These are phyloP conservation scores for Picea abies DNA, from an alignment of 83 land plant genomes.

Conservation along the genomic window DNA sequence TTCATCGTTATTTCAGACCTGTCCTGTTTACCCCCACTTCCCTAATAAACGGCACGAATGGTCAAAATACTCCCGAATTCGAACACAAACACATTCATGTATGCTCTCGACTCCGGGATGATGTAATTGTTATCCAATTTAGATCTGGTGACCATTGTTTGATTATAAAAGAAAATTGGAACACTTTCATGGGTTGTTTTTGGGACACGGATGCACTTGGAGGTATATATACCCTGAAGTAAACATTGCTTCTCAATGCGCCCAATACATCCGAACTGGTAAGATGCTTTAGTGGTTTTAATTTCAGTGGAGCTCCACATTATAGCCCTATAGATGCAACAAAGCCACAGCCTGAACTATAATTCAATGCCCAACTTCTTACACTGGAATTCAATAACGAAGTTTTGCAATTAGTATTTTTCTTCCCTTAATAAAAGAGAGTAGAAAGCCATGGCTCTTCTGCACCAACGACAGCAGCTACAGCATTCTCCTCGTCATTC, in stretches of 20 bases:
- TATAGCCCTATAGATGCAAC: not conserved
- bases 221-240: too few species aligned
- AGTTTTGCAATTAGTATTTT: not conserved
- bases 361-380: not conserved
- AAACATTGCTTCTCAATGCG: not conserved
- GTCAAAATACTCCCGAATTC: too few species aligned
- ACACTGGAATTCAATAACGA: not conserved
- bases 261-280: not conserved
- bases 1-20: too few species aligned
- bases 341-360: not conserved
- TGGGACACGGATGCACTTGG: too few species aligned
- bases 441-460: slow-evolving; percentile 1
- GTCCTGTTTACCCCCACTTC: too few species aligned
- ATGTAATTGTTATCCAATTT: too few species aligned
- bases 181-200: too few species aligned
- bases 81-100: too few species aligned
- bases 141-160: too few species aligned
- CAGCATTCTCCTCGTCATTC: not conserved
- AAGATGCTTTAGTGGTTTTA: not conserved
- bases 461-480: slow-evolving; percentile 14
- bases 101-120: too few species aligned
- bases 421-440: not conserved
- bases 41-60: too few species aligned
- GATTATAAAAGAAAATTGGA: too few species aligned
- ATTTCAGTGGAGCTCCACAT: not conserved